Evolutionary conservation across 73 alveolate species (phyloP), one percentile per base, ranked within the genome.

Genomic region (Blepharisma stoltei): DNA sequence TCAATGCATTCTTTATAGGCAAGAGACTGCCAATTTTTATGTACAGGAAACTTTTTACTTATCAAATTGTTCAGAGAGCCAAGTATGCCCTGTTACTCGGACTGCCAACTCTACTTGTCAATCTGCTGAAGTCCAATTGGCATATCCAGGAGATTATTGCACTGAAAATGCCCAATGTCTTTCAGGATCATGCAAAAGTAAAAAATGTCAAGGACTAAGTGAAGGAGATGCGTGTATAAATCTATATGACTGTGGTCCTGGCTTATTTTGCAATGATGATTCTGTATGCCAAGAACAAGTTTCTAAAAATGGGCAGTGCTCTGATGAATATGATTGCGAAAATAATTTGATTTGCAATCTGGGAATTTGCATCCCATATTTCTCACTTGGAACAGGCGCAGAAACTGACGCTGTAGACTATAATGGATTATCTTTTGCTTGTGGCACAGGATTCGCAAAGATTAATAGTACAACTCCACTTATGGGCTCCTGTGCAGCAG

Each of bases 131-230:
- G 4, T 1, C 0, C 23, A 0, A 14, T 11, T 20, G 23, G 23
- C 27, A 52, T 52, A 1, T 20, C 66, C 66, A 14, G 66, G 66
- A 52, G 66, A 52, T 11, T 52, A 52, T 52, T 52, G 66, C 66
- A 52, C n/a, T 52, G n/a, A 52, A 14, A 52, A 52, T 4, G 2
- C 66, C 2, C 66, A 52, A 52, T 52, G 66, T 4, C n/a, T 20
- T 2, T 52, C 66, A 52, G n/a, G 23, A 0, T 52, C 23, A 52
- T 52, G 66, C 23, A 20, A 1, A 14, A 52, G 23, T 52, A 52
- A 20, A 14, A 52, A 11, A 14, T 52, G 66, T 4, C n/a, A 14
- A 52, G 66, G 66, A 2, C n/a, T 14, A 52, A 52, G 0, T 20
- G 2, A 4, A 14, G 23, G 27, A 14, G 66, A 52, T 52, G 23